Conservation (phyloP, 225 moss, liverwort and hornwort species). For the Bryum argenteum region DNA sequence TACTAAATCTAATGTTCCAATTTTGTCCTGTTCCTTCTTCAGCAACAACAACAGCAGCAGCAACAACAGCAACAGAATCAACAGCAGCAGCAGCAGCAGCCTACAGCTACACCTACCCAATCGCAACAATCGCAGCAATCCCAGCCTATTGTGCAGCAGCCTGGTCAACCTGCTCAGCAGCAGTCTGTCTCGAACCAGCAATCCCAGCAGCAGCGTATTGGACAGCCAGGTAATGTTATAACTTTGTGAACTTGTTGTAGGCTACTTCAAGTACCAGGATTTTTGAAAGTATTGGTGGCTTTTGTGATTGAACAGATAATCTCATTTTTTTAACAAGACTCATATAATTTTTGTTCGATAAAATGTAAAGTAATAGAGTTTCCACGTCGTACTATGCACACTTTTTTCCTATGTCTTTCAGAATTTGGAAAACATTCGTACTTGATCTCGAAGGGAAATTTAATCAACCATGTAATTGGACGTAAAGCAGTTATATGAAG, state of each 20-base stretch:
- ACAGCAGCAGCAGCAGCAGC: slow-evolving; percentile 47
- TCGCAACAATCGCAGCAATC: slow-evolving; percentile 66
- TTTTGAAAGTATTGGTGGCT: background rate
- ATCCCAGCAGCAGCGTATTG: slow-evolving; percentile 61
- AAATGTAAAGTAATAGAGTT: background rate
- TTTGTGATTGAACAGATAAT: background rate
- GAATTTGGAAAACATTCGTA: background rate
- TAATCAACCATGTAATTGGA: background rate
- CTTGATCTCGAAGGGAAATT: background rate
- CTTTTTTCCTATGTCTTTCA: slow-evolving; percentile 4
- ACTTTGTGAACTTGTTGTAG: background rate
- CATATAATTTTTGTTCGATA: background rate
- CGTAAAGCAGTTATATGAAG: background rate
- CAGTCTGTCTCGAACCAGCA: slow-evolving; percentile 57
- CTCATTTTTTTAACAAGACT: background rate
- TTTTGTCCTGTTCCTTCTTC: slow-evolving; percentile 24
- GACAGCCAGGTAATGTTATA: slow-evolving; percentile 47
- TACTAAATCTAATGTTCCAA: slow-evolving; percentile 13
- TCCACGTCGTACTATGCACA: background rate
- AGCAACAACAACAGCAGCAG: slow-evolving; percentile 46
- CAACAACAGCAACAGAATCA: slow-evolving; percentile 55
- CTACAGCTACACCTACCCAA: slow-evolving; percentile 60
- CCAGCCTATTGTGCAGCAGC: slow-evolving; percentile 59
- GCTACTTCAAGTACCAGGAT: background rate
- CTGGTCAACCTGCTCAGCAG: slow-evolving; percentile 51